Conservation (phyloP, 2,329 filamentous ascomycete genomes). For the Cladobotryum mycophilum region DNA sequence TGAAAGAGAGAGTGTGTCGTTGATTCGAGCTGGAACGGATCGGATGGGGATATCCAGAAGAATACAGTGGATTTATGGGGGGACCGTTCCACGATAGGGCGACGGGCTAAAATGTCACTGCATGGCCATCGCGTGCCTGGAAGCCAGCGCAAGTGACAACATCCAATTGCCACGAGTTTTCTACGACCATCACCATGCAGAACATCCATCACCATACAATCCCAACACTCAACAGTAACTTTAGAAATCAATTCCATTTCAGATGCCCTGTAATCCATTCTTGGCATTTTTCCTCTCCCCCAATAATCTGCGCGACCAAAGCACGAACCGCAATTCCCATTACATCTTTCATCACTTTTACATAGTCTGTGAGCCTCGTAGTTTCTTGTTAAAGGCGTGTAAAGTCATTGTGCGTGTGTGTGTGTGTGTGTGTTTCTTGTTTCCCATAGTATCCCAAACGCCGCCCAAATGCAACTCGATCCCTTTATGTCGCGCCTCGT, state of each 20-base stretch:
- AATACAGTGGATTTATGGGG: too few species aligned
- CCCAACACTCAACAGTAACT: neutral
- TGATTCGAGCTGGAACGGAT: too few species aligned
- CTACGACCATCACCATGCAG: neutral
- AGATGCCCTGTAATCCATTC: neutral
- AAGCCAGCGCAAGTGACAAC: too few species aligned
- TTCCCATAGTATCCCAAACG: constrained; percentile 12
- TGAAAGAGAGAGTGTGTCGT: too few species aligned
- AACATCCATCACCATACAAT: neutral
- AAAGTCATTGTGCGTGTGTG: too few species aligned
- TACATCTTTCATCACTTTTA: neutral
- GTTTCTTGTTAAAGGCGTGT: neutral
- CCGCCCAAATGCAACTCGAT: constrained; percentile 13
- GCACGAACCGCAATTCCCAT: neutral
- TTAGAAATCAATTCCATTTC: neutral
- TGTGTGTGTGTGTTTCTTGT: neutral
- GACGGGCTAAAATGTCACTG: too few species aligned
- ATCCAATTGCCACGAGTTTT: neutral
- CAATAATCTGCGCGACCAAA: neutral
- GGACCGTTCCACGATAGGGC: too few species aligned
- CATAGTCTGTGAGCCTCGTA: neutral
- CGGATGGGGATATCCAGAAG: too few species aligned
- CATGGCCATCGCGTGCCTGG: too few species aligned
- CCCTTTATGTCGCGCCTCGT: neutral
- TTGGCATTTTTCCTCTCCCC: neutral